Evolutionary conservation across 345 rosid genomes (phyloP), one percentile per base, ranked within the genome.

Genomic region (Conringia planisiliqua): DNA sequence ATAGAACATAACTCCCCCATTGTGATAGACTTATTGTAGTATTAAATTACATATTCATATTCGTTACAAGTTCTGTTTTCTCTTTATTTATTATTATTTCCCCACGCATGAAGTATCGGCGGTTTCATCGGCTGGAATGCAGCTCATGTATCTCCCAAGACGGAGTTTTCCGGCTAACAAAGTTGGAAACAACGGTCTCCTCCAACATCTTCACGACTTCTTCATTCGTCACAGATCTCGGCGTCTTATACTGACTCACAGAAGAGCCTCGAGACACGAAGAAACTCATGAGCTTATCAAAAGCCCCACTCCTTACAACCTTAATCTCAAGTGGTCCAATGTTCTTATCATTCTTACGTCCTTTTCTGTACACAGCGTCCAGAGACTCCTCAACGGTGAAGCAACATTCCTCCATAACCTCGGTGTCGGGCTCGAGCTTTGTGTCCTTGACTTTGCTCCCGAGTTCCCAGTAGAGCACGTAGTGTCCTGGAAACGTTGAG

Each of bases 231-330:
- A 93, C 85, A 70, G 91, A 90, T 68, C 97, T 85, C 1, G 98
- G 91, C 0, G 97, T 92, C 83, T 92, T 92, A 82, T 90, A 90
- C 59, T 92, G 98, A 77, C 90, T 90, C 55, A 93, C 85, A 0
- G 98, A 93, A 58, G 98, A 87, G 2, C 97, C 98, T 60, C 83
- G 82, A 17, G 90, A 84, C 18, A 90, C 77, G 36, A 87, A 89
- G 10, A 83, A 86, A 68, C 80, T 90, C 98, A 93, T 93, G 27
- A 93, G 87, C 3, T 86, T 85, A 12, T 93, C 97, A 22, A 93
- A 93, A 42, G 91, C 73, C 13, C 93, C 95, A 16, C 73, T 72
- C 52, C 27, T 82, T 50, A 90, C 97, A 64, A 92, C 85, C 58
- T 88, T 87, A 38, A 92, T 86, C 87, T 92, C 95, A 24, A 92